Base-by-base conservation (phyloP, 768 basidiomycete species). In the Lepiota venenata region DNA sequence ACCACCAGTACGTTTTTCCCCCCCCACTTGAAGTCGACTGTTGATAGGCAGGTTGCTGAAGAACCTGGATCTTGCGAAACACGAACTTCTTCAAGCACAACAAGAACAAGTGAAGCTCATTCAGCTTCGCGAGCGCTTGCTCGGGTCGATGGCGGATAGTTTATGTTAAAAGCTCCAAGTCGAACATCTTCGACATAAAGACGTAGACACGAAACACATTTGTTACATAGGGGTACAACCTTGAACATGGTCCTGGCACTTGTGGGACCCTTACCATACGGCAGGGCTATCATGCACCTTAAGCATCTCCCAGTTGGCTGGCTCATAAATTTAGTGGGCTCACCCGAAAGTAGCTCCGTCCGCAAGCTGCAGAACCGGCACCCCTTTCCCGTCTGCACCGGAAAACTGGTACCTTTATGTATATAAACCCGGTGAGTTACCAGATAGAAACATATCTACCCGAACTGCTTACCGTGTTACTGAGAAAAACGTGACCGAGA, bases 61-160 rank as follows among this genome's bases (percentile, higher is more conserved):
- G 80, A 78, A 80, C 48, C 58, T 80, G 5, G 74, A 79, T 5
- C 62, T 79, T 2, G 79, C 79, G 0, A 63, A 72, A 11, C 67
- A 73, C 22, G 73, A 78, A 50, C 63, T 82, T 6, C 62, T 66
- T 29, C 61, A 63, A 5, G 75, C 76, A 9, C 69, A 71, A 29
- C 64, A 73, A 29, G 71, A 74, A 53, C 75, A 80, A 44, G 75
- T 70, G 63, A 69, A 76, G 52, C 64, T 82, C 18, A 69, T 78
- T 20, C 75, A 76, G 41, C 66, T 77, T 3, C 68, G 79, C 9
- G 79, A 82, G 58, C 60, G 74, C n/a, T 63, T 82, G 15, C 62
- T 80, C 0, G 68, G 68, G 0, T 69, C 66, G 49, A 80, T 80
- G 77, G 77, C 72, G 7, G 70, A 71, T n/a, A 63, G 73, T 18